A percentile compares a stretch with the other conserved stretches of the same genome.
phyloP scores from a whole-genome alignment of 805 yeast genomes.

The Candida xiaguanensis region DNA sequence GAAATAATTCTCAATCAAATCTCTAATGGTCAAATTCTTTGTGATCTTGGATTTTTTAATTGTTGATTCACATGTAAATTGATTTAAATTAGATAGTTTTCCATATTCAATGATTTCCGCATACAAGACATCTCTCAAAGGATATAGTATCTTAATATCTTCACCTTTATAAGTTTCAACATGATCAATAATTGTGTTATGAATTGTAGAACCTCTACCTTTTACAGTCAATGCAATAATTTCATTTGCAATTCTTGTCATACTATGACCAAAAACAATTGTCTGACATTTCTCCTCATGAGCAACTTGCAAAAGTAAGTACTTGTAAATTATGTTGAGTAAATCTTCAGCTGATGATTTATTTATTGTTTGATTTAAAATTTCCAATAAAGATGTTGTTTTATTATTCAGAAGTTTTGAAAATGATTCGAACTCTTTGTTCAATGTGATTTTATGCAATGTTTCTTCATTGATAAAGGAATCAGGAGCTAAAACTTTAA shows the following conservation, averaged over 20 bases:
- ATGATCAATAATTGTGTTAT: slow-evolving; percentile 48
- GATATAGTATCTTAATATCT: slow-evolving; percentile 52
- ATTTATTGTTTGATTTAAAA: slow-evolving; percentile 40
- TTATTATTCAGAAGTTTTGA: slow-evolving; percentile 8
- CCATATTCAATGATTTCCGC: slow-evolving; percentile 64
- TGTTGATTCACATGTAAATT: slow-evolving; percentile 21
- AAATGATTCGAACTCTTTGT: slow-evolving; percentile 23
- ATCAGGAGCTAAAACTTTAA: slow-evolving; percentile 41
- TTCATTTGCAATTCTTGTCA: slow-evolving; percentile 80
- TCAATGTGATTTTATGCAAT: slow-evolving; percentile 29
- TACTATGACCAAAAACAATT: slow-evolving; percentile 70
- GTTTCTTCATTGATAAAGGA: slow-evolving; percentile 31
- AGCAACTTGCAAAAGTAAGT: slow-evolving; percentile 48
- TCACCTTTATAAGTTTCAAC: slow-evolving; percentile 21
- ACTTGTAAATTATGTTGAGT: slow-evolving; percentile 41
- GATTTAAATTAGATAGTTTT: slow-evolving; percentile 35
- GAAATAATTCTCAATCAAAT: slow-evolving; percentile 72
- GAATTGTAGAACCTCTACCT: slow-evolving; percentile 77
- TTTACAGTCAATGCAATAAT: slow-evolving; percentile 76
- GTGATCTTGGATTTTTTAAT: slow-evolving; percentile 39
- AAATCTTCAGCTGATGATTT: slow-evolving; percentile 69
- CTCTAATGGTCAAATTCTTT: slow-evolving; percentile 77
- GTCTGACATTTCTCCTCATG: slow-evolving; percentile 43
- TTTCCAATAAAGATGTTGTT: slow-evolving; percentile 22
- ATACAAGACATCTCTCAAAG: slow-evolving; percentile 69